Evolutionary conservation across 2,329 filamentous ascomycete species (phyloP).

Genomic region (Hymenoscyphus fraxineus): DNA sequence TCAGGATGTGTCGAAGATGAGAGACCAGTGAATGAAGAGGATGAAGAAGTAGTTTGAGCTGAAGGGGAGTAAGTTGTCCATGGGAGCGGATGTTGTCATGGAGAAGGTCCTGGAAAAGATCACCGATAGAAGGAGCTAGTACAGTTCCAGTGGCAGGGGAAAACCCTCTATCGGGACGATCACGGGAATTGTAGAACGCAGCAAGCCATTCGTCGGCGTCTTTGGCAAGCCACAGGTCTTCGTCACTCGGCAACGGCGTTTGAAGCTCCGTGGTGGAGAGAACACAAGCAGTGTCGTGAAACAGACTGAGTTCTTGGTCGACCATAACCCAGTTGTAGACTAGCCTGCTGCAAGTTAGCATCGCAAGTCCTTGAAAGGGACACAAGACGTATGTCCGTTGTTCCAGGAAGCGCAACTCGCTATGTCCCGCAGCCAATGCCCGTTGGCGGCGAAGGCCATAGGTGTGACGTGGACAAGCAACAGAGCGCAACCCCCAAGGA

Average conservation of each 20-base stretch:
- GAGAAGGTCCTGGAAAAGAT: slow-evolving; percentile 65
- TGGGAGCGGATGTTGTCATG: slow-evolving; percentile 57
- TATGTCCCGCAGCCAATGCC: slow-evolving; percentile 7
- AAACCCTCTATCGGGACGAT: slow-evolving; percentile 47
- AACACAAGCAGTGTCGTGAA: slow-evolving; percentile 59
- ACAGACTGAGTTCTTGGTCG: slow-evolving; percentile 67
- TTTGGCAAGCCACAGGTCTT: slow-evolving; percentile 60
- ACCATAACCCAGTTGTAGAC: slow-evolving; percentile 75
- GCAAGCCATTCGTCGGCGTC: slow-evolving; percentile 56
- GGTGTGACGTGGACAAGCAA: background rate
- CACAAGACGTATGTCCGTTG: background rate
- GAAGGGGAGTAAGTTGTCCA: slow-evolving; percentile 45
- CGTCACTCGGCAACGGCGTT: slow-evolving; percentile 58
- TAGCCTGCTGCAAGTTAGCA: slow-evolving; percentile 43
- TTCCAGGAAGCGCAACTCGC: background rate
- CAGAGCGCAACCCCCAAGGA: background rate
- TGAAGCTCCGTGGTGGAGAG: slow-evolving; percentile 63
- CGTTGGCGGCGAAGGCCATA: slow-evolving; percentile 8
- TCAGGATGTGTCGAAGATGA: slow-evolving; percentile 61
- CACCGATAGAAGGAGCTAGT: slow-evolving; percentile 55
- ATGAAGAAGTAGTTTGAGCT: slow-evolving; percentile 64
- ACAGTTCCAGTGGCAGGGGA: slow-evolving; percentile 47
- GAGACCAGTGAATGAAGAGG: slow-evolving; percentile 63
- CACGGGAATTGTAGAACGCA: slow-evolving; percentile 45
- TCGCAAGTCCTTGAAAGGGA: background rate